Conservation (phyloP, 2,329 filamentous ascomycete species). For the Monilinia aucupariae region DNA sequence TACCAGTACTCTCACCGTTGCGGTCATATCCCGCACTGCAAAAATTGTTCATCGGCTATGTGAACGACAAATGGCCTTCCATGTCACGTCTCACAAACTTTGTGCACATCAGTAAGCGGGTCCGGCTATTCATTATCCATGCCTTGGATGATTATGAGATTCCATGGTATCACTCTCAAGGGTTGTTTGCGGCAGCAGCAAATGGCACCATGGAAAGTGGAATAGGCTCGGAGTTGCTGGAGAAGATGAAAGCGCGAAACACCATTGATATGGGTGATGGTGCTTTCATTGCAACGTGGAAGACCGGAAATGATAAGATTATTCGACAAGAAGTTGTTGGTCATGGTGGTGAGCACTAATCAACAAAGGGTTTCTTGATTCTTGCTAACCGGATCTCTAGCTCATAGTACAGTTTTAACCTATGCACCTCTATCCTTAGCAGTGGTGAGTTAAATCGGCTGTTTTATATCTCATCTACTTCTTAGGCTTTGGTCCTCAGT, state of each 20-base stretch:
- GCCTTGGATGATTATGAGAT: slow-evolving; percentile 80
- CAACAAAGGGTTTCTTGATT: slow-evolving; percentile 18
- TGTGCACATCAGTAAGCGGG: slow-evolving; percentile 45
- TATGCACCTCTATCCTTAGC: slow-evolving; percentile 60
- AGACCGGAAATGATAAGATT: slow-evolving; percentile 30
- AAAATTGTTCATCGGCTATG: slow-evolving; percentile 52
- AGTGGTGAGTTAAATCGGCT: slow-evolving; percentile 35
- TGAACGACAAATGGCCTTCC: slow-evolving; percentile 81
- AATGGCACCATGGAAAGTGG: slow-evolving; percentile 43
- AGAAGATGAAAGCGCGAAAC: slow-evolving; percentile 32
- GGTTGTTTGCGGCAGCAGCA: slow-evolving; percentile 56
- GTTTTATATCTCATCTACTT: not conserved
- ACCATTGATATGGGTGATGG: slow-evolving; percentile 35
- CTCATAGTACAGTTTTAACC: slow-evolving; percentile 65
- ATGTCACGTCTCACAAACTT: slow-evolving; percentile 57
- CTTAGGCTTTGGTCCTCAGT: not conserved
- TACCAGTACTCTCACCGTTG: slow-evolving; percentile 76
- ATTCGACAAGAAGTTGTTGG: slow-evolving; percentile 34
- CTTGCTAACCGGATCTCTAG: slow-evolving; percentile 37
- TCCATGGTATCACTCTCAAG: slow-evolving; percentile 63
- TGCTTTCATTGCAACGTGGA: slow-evolving; percentile 34
- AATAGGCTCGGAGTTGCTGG: slow-evolving; percentile 25
- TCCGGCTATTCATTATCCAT: slow-evolving; percentile 71
- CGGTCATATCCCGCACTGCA: slow-evolving; percentile 59
- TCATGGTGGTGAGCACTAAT: slow-evolving; percentile 31